Evolutionary conservation across 2,329 filamentous ascomycete genomes (phyloP), one percentile per base, ranked within the genome.

Genomic region (Pseudodiploospora longispora): DNA sequence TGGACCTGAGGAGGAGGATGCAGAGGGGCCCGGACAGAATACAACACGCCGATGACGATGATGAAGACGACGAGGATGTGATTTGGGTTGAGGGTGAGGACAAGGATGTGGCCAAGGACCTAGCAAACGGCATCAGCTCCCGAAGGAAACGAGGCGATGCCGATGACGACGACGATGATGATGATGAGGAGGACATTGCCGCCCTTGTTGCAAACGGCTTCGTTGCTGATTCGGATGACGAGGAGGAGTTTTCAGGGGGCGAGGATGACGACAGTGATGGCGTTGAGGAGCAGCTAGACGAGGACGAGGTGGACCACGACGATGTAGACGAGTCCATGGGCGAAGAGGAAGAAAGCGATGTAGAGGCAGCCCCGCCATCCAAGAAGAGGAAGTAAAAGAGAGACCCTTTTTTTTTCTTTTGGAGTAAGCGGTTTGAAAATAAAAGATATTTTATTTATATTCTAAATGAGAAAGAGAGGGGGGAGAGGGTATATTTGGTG

Each of bases 81-180:
- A 83, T 95, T 42, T 95, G 93, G 60, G 86, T 96, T 2, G 90
- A 96, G 62, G 89, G 87, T 1, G 77, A 89, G 55, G 81, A 84
- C 30, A 76, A 82, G 30, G 71, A 75, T 32, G 37, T 42, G 19
- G 71, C 67, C 41, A 51, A 61, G 51, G 51, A 64, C 49, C 54
- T 60, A 34, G 58, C 61, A 29, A 60, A 64, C 38, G 63, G 64
- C 36, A 34, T 66, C 57, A 52, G 53, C 36, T 52, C 59, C 52
- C 61, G 56, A 50, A 61, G 56, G 52, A 66, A 64, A 44, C 67
- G 69, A 10, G 64, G 64, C 10, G 74, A 75, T 46, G 74, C 76
- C 33, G 70, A 74, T 5, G 74, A 76, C 4, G 74, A 78, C n/a
- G 79, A 80, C 1, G 39, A 36, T 45, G 74, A 77, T 31, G 71